Percentiles rank a stretch among this genome's conserved stretches.
Evolutionary conservation across 768 basidiomycete genomes (phyloP).

Genomic region (Leccinum broughii): DNA sequence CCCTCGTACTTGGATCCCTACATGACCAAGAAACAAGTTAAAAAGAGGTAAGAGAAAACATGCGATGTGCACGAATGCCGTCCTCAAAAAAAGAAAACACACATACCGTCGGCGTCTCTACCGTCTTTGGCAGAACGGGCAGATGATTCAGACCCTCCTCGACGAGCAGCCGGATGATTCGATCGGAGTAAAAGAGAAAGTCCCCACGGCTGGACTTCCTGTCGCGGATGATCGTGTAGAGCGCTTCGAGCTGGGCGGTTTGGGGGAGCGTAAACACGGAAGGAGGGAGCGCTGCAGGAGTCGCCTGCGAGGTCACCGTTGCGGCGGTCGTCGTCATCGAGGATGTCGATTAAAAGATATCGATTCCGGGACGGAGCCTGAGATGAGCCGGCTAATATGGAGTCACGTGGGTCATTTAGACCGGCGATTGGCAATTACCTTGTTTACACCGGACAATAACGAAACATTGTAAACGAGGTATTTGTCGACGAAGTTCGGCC

Average conservation of each 20-base stretch:
- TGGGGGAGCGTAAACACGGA: conserved; percentile 89
- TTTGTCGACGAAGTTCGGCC: too few relatives aligned
- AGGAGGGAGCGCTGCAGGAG: conserved; percentile 53
- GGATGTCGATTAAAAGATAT: neutral
- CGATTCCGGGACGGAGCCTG: neutral
- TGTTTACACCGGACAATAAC: too few relatives aligned
- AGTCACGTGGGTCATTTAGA: neutral
- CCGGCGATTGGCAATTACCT: too few relatives aligned
- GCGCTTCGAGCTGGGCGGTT: conserved; percentile 90
- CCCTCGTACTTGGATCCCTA: conserved; percentile 84
- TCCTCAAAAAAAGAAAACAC: neutral
- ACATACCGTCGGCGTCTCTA: conserved; percentile 81
- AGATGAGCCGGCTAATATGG: too few relatives aligned
- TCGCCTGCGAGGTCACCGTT: conserved; percentile 33
- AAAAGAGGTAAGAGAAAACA: neutral
- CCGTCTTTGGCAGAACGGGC: conserved; percentile 71
- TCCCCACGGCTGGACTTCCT: conserved; percentile 87
- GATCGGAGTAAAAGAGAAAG: conserved; percentile 94
- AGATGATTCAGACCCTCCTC: conserved; percentile 89
- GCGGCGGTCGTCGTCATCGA: conserved; percentile 16
- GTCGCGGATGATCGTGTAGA: conserved; percentile 94
- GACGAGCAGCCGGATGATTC: conserved; percentile 83
- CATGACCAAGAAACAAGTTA: conserved; percentile 1
- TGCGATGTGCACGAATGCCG: too few relatives aligned
- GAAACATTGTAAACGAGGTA: too few relatives aligned